These are phyloP conservation scores for Ilyonectria mors-panacis DNA, from an alignment of 2,329 filamentous ascomycete species.

Conservation along the genomic window DNA sequence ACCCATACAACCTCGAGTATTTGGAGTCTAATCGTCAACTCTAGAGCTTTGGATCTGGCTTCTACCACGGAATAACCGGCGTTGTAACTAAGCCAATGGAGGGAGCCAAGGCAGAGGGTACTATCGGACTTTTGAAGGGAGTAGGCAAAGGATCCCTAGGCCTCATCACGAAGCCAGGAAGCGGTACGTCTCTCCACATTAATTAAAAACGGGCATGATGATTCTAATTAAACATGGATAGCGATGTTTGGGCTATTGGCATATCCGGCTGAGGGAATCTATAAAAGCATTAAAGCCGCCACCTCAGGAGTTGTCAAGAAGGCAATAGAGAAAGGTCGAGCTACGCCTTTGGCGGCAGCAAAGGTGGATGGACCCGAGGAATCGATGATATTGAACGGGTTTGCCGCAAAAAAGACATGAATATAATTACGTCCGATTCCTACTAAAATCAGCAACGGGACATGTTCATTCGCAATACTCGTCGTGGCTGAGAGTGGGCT, in stretches of 20 bases:
- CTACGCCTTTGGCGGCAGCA: no score
- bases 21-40: neutral
- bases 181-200: neutral
- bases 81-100: constrained; percentile 7
- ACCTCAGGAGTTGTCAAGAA: neutral
- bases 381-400: no score
- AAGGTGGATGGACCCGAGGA: no score
- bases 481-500: no score
- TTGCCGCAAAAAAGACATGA: no score
- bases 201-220: neutral
- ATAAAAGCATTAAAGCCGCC: neutral
- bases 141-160: neutral
- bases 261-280: neutral
- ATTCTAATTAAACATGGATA: neutral
- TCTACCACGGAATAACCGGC: constrained; percentile 1
- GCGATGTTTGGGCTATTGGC: neutral
- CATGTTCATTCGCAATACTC: no score
- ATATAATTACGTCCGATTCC: no score
- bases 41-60: neutral
- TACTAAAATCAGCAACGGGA: no score
- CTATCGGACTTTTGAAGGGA: neutral
- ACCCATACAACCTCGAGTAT: no score
- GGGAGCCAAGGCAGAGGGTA: neutral
- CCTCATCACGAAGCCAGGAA: neutral
- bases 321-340: no score